Conservation (phyloP, 2,329 filamentous ascomycete genomes). For the Fusarium domesticum region DNA sequence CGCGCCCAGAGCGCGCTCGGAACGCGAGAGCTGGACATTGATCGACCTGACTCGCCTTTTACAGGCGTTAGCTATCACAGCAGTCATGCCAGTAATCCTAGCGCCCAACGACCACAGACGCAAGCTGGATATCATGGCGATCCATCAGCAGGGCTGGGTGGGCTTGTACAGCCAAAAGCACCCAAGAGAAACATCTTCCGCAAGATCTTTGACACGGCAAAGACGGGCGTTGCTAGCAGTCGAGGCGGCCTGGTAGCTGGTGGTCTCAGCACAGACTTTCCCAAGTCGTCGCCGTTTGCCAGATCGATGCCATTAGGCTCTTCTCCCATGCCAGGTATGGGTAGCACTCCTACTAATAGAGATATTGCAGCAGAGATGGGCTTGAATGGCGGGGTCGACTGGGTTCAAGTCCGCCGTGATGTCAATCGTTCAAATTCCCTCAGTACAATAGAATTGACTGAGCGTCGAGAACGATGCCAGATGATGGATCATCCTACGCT, state of each 20-base stretch:
- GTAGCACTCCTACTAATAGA: constrained; percentile 37
- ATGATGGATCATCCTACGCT: constrained; percentile 91
- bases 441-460: constrained; percentile 80
- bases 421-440: constrained; percentile 93
- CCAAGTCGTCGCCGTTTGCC: constrained; percentile 43
- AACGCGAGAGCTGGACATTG: constrained; percentile 53
- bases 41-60: constrained; percentile 61
- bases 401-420: constrained; percentile 96
- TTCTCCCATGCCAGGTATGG: constrained; percentile 44
- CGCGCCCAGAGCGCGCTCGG: constrained; percentile 65
- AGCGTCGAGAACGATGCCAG: constrained; percentile 84
- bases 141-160: constrained; percentile 68
- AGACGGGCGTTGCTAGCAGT: constrained; percentile 87
- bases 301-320: constrained; percentile 41
- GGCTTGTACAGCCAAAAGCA: constrained; percentile 70
- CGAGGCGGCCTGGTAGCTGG: constrained; percentile 74
- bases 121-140: constrained; percentile 66
- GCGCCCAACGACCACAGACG: constrained; percentile 56
- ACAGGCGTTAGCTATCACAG: constrained; percentile 88
- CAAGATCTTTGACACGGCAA: constrained; percentile 90
- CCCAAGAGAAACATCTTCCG: constrained; percentile 92
- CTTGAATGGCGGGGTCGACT: constrained; percentile 64
- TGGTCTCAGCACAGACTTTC: constrained; percentile 41
- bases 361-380: constrained; percentile 70
- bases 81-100: constrained; percentile 67